Conservation (phyloP, 805 yeast species). For the Starmerella gropengiesseri region DNA sequence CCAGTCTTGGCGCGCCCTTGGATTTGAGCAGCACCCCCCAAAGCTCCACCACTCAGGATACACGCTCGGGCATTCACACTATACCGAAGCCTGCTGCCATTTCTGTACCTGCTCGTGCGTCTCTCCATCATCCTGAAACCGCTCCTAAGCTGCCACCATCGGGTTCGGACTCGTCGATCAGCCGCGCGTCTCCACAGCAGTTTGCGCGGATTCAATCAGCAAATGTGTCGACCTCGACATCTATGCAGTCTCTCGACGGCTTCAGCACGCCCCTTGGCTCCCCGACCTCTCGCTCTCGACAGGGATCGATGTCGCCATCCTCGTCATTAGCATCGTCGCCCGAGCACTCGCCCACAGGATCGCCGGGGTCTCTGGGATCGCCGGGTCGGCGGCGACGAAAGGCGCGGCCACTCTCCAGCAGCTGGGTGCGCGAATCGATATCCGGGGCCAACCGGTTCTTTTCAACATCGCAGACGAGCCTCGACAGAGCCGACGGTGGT, state of each 20-base stretch:
- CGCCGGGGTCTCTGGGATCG: slow-evolving; percentile 1
- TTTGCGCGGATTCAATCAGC: not conserved
- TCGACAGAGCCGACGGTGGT: not conserved
- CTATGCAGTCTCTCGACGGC: not conserved
- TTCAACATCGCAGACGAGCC: slow-evolving; percentile 6
- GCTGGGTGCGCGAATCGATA: slow-evolving; percentile 14
- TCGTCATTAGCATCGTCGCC: not conserved
- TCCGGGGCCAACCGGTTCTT: slow-evolving; percentile 14
- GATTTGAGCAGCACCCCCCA: too few relatives aligned
- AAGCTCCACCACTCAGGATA: too few relatives aligned
- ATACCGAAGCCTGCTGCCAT: not conserved
- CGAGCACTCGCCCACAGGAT: not conserved
- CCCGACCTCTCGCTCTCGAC: not conserved
- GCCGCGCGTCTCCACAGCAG: not conserved
- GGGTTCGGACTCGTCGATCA: not conserved
- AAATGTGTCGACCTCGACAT: not conserved
- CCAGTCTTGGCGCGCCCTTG: too few relatives aligned
- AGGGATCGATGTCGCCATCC: not conserved
- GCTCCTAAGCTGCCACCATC: not conserved
- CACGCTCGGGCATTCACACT: too few relatives aligned
- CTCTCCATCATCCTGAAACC: not conserved
- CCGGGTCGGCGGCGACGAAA: slow-evolving; percentile 4
- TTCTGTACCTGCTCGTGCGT: not conserved
- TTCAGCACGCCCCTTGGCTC: not conserved
- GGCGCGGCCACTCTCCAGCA: slow-evolving; percentile 14